These are phyloP conservation scores for Ophiocordyceps camponoti-leonardi DNA, from an alignment of 2,329 filamentous ascomycete species.

Conservation along the genomic window DNA sequence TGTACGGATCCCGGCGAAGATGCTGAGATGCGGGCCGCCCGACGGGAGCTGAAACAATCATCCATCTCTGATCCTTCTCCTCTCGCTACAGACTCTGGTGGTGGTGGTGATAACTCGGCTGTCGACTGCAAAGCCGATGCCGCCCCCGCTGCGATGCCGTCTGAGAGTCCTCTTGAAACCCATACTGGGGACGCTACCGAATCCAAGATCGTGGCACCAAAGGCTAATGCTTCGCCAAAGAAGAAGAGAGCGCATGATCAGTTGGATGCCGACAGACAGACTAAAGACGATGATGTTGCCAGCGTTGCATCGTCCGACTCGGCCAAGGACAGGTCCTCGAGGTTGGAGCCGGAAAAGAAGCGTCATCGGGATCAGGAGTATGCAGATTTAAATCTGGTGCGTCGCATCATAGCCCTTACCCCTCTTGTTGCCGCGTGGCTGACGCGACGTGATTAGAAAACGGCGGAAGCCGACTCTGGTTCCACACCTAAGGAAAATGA, in stretches of 20 bases:
- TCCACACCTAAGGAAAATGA: neutral
- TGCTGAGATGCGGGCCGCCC: constrained; percentile 43
- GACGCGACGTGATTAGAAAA: neutral
- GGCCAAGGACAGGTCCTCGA: constrained; percentile 27
- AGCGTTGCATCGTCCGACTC: constrained; percentile 24
- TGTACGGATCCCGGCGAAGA: constrained; percentile 31
- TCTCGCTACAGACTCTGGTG: constrained; percentile 3
- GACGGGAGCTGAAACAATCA: constrained; percentile 47
- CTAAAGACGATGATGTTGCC: constrained; percentile 23
- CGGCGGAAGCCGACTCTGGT: neutral
- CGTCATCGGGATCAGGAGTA: constrained; percentile 36
- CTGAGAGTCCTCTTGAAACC: neutral
- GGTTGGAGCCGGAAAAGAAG: constrained; percentile 46
- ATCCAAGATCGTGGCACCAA: constrained; percentile 18
- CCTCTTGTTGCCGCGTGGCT: neutral
- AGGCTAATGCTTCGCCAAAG: constrained; percentile 42
- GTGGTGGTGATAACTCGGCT: neutral
- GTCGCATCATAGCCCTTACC: constrained; percentile 4
- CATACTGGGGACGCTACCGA: constrained; percentile 16
- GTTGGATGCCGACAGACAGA: constrained; percentile 30
- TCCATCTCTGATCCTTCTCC: constrained; percentile 35
- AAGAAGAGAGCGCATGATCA: constrained; percentile 48
- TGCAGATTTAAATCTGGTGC: constrained; percentile 15
- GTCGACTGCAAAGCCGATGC: constrained; percentile 7
- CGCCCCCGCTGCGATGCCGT: neutral